Base-by-base conservation (phyloP, 1,284 basidiomycete species). In the Malassezia globosa region DNA sequence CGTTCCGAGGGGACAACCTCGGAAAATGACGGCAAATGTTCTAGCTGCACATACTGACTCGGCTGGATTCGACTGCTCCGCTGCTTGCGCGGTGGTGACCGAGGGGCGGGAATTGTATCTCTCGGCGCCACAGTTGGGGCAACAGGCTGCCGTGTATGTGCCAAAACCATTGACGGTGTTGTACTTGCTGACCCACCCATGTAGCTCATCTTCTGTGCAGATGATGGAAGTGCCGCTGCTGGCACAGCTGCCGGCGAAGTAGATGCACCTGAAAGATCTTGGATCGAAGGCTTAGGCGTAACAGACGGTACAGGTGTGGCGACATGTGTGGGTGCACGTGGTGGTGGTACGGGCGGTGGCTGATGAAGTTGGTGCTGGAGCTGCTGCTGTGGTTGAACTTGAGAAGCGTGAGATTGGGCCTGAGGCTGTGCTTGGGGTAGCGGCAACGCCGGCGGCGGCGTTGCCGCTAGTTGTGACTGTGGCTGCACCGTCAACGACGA, bases 11-110 rank as follows among this genome's bases (percentile, higher is more conserved):
- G 82, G 42, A 87, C 80, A 2, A 87, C 92, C 76, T 99, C 94
- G 90, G 73, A 77, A 75, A 97, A 96, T n/a, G 84, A 81, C 19
- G 89, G 88, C 42, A 97, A 78, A 66, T 85, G 83, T 72, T 97
- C 88, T 56, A 99, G 86, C 65, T 96, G 90, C 38, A 95, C 86
- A 75, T 83, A 87, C 41, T 97, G 92, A 4, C 85, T 87, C 54
- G 94, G 85, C 52, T 97, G 85, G 72, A 97, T 96, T 52, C 94
- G 82, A 69, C 61, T 64, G 51, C 64, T 66, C 33, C 66, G 55
- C 51, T 71, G 68, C 43, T 71, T 71, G 31, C 68, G 55, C 36
- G 68, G 68, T 26, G 68, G 65, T 31, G 68, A 68, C 50, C 66
- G 64, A 40, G 61, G 61, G 46, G 64, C 58, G 26, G 66, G 66